Conservation (phyloP, 2,329 filamentous ascomycete species). For the Colletotrichum sansevieriae region DNA sequence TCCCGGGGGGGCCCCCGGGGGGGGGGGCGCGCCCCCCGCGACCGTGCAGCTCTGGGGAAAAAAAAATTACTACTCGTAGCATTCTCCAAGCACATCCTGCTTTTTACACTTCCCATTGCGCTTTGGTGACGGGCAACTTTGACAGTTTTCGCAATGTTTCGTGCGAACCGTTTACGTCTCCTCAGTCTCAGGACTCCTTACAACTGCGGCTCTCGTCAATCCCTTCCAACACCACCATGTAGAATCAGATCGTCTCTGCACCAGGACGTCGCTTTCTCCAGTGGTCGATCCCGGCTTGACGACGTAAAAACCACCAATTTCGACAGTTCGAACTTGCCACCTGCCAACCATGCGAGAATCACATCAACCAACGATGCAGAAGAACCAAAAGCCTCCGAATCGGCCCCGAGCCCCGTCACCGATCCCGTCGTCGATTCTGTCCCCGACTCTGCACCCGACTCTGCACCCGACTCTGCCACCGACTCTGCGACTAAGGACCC, state of each 20-base stretch:
- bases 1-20: no score
- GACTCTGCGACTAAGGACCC: no score
- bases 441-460: no score
- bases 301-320: background rate
- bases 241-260: constrained; percentile 4
- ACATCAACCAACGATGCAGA: background rate
- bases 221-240: constrained; percentile 19
- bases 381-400: no score
- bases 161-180: constrained; percentile 46
- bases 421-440: no score
- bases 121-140: constrained; percentile 3
- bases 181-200: constrained; percentile 47
- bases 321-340: background rate
- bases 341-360: background rate
- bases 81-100: background rate
- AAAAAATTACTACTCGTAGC: constrained; percentile 20
- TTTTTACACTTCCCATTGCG: constrained; percentile 16
- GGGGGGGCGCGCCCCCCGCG: no score
- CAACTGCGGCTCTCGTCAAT: constrained; percentile 47
- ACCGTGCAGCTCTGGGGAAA: background rate
- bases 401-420: no score
- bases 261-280: constrained; percentile 4
- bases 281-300: constrained; percentile 22
- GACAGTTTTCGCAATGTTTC: constrained; percentile 50
- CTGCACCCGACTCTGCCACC: no score